Percentiles rank a stretch among this genome's conserved stretches.
Evolutionary conservation across 2,329 filamentous ascomycete species (phyloP).

Genomic region (Gaeumannomyces sp.): DNA sequence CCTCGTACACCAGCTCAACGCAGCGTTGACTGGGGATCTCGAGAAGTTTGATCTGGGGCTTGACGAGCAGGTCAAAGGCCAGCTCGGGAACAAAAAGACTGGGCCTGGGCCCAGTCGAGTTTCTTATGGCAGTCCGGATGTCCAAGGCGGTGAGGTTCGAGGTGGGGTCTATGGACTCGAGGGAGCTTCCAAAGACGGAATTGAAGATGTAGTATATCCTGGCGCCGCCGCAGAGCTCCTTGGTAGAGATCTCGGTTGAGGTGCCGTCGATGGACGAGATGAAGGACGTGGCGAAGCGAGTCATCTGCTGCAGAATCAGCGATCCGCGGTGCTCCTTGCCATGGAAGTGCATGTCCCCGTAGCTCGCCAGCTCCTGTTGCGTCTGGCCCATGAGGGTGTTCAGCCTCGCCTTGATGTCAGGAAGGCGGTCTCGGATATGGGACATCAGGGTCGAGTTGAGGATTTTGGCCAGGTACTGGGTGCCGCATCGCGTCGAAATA

Average conservation of each 20-base stretch:
- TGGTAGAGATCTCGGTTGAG: conserved; percentile 96
- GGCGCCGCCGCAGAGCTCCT: conserved; percentile 90
- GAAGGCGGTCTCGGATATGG: conserved; percentile 90
- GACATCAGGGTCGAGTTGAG: conserved; percentile 93
- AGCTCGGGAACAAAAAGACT: conserved; percentile 97
- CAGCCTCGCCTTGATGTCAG: conserved; percentile 94
- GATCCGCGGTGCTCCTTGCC: conserved; percentile 95
- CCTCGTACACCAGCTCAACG: conserved; percentile 96
- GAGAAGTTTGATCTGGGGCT: conserved; percentile 95
- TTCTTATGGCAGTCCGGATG: conserved; percentile 94
- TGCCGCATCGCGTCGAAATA: conserved; percentile 89
- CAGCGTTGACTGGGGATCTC: conserved; percentile 94
- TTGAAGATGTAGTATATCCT: conserved; percentile 99
- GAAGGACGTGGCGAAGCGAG: conserved; percentile 93
- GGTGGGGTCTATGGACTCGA: conserved; percentile 94
- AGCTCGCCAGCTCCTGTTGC: conserved; percentile 95
- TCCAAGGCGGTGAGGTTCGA: conserved; percentile 91
- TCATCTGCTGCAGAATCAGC: conserved; percentile 95
- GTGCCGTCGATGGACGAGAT: conserved; percentile 98
- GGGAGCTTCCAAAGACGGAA: conserved; percentile 92
- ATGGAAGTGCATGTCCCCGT: conserved; percentile 95
- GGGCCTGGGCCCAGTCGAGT: conserved; percentile 91
- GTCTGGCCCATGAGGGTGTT: conserved; percentile 99
- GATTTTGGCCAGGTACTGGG: conserved; percentile 88
- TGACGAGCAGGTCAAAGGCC: conserved; percentile 94